These are phyloP conservation scores for Marchantia polymorpha DNA, from an alignment of 225 moss, liverwort and hornwort genomes.

Conservation along the genomic window DNA sequence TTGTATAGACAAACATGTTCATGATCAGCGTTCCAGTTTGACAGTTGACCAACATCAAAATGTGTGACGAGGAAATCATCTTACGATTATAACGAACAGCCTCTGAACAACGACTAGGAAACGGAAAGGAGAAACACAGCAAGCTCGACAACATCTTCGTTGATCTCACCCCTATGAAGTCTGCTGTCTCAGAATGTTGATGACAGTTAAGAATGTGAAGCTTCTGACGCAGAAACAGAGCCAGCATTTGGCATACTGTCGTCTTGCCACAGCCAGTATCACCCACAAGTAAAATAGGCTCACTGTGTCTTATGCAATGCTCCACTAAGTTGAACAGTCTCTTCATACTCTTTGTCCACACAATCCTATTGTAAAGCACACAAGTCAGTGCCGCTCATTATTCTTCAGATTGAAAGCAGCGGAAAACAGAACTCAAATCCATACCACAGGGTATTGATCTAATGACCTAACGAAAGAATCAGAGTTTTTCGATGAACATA, in stretches of 20 bases:
- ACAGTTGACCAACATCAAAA: not conserved
- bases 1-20: not conserved
- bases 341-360: slow-evolving; percentile 93
- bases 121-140: not conserved
- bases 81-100: not conserved
- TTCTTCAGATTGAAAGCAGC: not conserved
- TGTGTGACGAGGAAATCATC: not conserved
- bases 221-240: slow-evolving; percentile 55
- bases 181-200: slow-evolving; percentile 96
- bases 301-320: slow-evolving; percentile 65
- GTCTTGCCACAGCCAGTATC: slow-evolving; percentile 98
- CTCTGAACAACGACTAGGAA: not conserved
- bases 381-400: not conserved
- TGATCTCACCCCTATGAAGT: slow-evolving; percentile 70
- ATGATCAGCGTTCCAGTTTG: not conserved
- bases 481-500: too few species aligned
- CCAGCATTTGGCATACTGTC: slow-evolving; percentile 81
- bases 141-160: not conserved
- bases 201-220: slow-evolving; percentile 96
- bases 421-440: not conserved
- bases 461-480: not conserved
- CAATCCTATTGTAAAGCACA: slow-evolving; percentile 39
- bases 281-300: slow-evolving; percentile 90
- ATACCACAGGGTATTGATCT: not conserved
- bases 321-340: slow-evolving; percentile 87